Evolutionary conservation across 768 basidiomycete species (phyloP).

Genomic region (Macrolepiota fuliginosa): DNA sequence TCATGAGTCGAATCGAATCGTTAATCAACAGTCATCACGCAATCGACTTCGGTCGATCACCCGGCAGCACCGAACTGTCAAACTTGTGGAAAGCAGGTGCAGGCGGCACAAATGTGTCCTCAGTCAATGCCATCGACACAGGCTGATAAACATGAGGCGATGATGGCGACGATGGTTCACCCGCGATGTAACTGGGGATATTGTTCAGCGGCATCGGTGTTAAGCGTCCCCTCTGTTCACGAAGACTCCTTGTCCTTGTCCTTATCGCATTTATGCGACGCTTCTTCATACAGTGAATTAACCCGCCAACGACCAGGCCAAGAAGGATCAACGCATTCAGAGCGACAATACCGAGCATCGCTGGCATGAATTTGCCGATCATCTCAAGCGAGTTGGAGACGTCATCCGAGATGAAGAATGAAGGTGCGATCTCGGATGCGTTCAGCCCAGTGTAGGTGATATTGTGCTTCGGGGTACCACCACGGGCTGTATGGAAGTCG

Average conservation of each 20-base stretch:
- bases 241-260: neutral
- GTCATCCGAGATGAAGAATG: slow-evolving; percentile 57
- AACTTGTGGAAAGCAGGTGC: slow-evolving; percentile 53
- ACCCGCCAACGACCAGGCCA: slow-evolving; percentile 50
- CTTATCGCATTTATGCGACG: slow-evolving; percentile 26
- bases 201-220: slow-evolving; percentile 41
- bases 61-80: slow-evolving; percentile 27
- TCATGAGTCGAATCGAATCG: neutral
- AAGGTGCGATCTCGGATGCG: slow-evolving; percentile 35
- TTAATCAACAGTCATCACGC: slow-evolving; percentile 23
- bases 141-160: slow-evolving; percentile 61
- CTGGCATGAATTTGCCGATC: slow-evolving; percentile 66
- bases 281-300: slow-evolving; percentile 53
- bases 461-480: slow-evolving; percentile 59
- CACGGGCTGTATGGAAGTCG: slow-evolving; percentile 68
- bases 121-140: slow-evolving; percentile 66
- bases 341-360: slow-evolving; percentile 72
- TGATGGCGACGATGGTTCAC: slow-evolving; percentile 17
- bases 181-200: slow-evolving; percentile 36
- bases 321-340: slow-evolving; percentile 74
- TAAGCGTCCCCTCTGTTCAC: slow-evolving; percentile 32
- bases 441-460: slow-evolving; percentile 65
- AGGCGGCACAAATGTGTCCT: slow-evolving; percentile 58
- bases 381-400: slow-evolving; percentile 57
- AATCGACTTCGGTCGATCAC: slow-evolving; percentile 44